Evolutionary conservation across 2,329 filamentous ascomycete species (phyloP).

Genomic region (Fusarium sacchari): DNA sequence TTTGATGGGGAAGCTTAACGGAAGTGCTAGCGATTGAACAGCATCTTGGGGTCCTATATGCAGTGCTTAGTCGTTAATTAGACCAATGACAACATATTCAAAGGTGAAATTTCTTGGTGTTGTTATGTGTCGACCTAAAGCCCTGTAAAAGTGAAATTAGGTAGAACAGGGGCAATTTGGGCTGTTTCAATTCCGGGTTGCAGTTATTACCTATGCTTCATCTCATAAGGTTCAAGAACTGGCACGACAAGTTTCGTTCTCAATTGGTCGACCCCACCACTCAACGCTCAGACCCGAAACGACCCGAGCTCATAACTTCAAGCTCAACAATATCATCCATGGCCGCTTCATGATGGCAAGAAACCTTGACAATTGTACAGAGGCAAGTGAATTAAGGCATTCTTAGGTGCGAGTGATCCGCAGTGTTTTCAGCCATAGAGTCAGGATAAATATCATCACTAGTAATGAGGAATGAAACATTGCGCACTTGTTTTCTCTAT

Average conservation of each 20-base stretch:
- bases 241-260: background rate
- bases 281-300: background rate
- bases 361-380: background rate
- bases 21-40: background rate
- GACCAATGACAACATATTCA: background rate
- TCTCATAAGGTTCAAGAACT: background rate
- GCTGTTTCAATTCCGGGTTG: background rate
- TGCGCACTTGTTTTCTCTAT: conserved; percentile 33
- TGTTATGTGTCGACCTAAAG: background rate
- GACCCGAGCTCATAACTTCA: background rate
- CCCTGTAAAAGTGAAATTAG: background rate
- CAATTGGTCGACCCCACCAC: background rate
- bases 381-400: background rate
- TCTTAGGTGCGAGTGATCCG: background rate
- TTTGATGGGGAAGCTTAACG: background rate
- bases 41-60: background rate
- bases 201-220: background rate
- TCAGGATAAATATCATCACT: background rate
- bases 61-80: background rate
- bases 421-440: background rate
- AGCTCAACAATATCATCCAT: background rate
- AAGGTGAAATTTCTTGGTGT: background rate
- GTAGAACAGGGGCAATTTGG: background rate
- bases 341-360: background rate
- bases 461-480: background rate